Evolutionary conservation across 768 basidiomycete genomes (phyloP).

Genomic region (Rubroboletus satanas): DNA sequence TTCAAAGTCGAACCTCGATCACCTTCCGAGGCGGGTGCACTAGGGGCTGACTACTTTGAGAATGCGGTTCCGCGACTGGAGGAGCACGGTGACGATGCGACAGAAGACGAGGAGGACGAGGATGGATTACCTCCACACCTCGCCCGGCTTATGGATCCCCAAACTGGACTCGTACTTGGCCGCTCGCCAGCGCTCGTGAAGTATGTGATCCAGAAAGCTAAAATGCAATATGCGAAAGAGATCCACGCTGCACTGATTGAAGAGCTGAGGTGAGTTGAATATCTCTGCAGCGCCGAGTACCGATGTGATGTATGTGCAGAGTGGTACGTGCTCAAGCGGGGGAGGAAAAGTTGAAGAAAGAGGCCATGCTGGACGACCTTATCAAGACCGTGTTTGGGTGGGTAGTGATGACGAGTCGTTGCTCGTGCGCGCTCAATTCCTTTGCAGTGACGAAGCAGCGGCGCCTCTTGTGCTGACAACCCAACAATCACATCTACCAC

Average conservation of each 20-base stretch:
- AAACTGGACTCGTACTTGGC: conserved; percentile 62
- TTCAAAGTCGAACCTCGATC: conserved; percentile 61
- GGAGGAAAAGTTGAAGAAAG: conserved; percentile 56
- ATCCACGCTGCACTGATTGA: conserved; percentile 63
- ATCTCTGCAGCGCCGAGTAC: not conserved
- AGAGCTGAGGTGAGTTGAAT: conserved; percentile 45
- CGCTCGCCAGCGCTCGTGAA: conserved; percentile 66
- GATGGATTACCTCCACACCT: conserved; percentile 58
- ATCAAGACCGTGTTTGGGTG: conserved; percentile 51
- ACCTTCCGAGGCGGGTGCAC: conserved; percentile 35
- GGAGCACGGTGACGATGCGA: conserved; percentile 15
- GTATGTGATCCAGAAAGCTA: conserved; percentile 70
- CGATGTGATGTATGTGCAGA: conserved; percentile 17
- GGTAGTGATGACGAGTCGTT: conserved; percentile 17
- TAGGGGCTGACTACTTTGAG: conserved; percentile 34
- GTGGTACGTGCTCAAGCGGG: conserved; percentile 48
- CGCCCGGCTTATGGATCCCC: conserved; percentile 45
- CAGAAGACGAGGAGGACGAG: conserved; percentile 32
- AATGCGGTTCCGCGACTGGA: conserved; percentile 13
- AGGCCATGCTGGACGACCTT: conserved; percentile 53
- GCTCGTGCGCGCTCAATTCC: not conserved
- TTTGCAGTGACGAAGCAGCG: conserved; percentile 27
- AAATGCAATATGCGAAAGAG: conserved; percentile 62
- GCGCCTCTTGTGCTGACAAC: conserved; percentile 13
- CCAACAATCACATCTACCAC: conserved; percentile 9